phyloP scores from a whole-genome alignment of 805 yeast species.

The Nakazawaea siamensis region DNA sequence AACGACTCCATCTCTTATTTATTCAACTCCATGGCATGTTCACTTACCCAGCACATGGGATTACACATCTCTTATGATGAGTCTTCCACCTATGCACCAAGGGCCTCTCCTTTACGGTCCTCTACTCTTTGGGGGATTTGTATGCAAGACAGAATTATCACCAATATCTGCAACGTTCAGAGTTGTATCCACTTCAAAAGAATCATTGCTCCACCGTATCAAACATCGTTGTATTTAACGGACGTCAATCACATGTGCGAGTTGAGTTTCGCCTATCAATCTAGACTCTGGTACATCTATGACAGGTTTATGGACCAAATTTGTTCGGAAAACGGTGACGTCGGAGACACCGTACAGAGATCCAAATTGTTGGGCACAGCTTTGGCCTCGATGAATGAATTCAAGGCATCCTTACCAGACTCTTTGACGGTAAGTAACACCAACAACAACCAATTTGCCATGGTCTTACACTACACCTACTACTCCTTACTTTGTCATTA shows the following conservation, averaged over 20 bases:
- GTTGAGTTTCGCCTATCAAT: constrained; percentile 17
- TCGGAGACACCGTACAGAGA: constrained; percentile 24
- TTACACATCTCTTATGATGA: constrained; percentile 18
- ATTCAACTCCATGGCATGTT: constrained; percentile 22
- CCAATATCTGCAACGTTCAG: constrained; percentile 20
- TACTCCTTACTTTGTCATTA: constrained; percentile 6
- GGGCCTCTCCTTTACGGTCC: constrained; percentile 18
- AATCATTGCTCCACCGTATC: constrained; percentile 24
- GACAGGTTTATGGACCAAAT: constrained; percentile 27
- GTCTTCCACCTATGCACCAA: constrained; percentile 17
- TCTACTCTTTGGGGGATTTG: constrained; percentile 24
- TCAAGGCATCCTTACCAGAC: constrained; percentile 17
- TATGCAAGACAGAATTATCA: constrained; percentile 22
- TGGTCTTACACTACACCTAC: constrained; percentile 19
- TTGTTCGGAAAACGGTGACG: constrained; percentile 21
- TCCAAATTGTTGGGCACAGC: constrained; percentile 18
- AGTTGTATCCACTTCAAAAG: constrained; percentile 25
- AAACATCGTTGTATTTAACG: constrained; percentile 11
- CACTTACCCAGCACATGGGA: constrained; percentile 26
- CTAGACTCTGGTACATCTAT: constrained; percentile 22
- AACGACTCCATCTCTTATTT: constrained; percentile 22
- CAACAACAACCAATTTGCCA: constrained; percentile 9
- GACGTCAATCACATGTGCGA: constrained; percentile 15
- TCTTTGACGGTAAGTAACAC: constrained; percentile 7
- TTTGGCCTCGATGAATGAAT: constrained; percentile 16